phyloP scores from a whole-genome alignment of 805 yeast genomes.

The Hanseniaspora occidentalis region DNA sequence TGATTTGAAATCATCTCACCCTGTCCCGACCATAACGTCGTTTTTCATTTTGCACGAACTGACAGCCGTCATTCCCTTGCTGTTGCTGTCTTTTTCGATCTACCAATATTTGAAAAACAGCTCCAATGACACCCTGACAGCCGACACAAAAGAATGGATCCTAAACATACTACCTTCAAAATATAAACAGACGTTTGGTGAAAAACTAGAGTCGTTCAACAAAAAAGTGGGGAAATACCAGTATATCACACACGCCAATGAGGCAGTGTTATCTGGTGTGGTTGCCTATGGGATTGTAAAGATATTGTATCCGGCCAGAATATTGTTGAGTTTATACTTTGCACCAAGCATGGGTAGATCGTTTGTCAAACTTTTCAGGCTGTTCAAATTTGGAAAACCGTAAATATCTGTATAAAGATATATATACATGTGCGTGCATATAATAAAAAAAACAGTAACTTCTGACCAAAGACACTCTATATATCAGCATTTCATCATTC shows the following conservation, averaged over 20 bases:
- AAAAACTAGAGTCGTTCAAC: conserved; percentile 31
- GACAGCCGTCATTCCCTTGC: conserved; percentile 59
- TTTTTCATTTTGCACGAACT: conserved; percentile 62
- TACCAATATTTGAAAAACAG: conserved; percentile 33
- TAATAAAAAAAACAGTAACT: conserved; percentile 6
- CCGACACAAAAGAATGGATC: not conserved
- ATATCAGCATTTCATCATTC: too few relatives aligned
- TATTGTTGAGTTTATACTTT: conserved; percentile 22
- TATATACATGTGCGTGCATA: conserved; percentile 1
- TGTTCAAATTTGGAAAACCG: conserved; percentile 1
- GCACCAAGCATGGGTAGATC: conserved; percentile 22
- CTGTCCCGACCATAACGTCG: conserved; percentile 33
- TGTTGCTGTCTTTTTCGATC: conserved; percentile 54
- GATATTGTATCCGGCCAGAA: conserved; percentile 24
- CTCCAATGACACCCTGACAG: not conserved
- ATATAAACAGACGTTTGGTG: not conserved
- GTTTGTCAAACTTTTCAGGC: conserved; percentile 7
- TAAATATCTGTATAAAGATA: not conserved
- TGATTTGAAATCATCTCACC: conserved; percentile 19
- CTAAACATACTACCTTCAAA: not conserved
- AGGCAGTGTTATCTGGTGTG: conserved; percentile 57
- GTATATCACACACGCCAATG: conserved; percentile 32
- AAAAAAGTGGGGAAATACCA: conserved; percentile 30
- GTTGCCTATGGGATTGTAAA: conserved; percentile 63
- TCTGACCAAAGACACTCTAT: too few relatives aligned